Evolutionary conservation across 345 rosid genomes (phyloP).

Genomic region (Lepidium sativum): DNA sequence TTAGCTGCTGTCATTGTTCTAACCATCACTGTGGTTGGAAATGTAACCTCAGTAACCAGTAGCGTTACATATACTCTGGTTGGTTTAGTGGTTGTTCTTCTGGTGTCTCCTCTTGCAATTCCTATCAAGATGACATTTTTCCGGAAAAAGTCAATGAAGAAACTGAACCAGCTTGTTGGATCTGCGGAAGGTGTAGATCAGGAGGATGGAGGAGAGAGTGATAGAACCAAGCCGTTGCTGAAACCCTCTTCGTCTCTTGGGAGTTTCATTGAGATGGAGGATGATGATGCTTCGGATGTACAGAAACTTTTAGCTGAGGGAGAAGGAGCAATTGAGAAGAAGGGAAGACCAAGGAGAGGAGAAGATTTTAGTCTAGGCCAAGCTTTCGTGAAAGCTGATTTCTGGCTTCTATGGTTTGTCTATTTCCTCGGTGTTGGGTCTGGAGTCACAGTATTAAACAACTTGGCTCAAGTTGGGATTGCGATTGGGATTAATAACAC

Average conservation of each 20-base stretch:
- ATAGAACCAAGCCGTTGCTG: constrained; percentile 39
- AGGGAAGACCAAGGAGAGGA: constrained; percentile 68
- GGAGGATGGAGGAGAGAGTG: constrained; percentile 28
- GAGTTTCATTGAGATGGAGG: constrained; percentile 43
- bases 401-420: constrained; percentile 91
- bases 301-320: constrained; percentile 64
- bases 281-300: constrained; percentile 41
- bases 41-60: constrained; percentile 31
- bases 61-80: constrained; percentile 38
- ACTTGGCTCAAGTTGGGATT: constrained; percentile 86
- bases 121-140: constrained; percentile 93
- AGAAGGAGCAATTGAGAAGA: constrained; percentile 74
- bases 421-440: constrained; percentile 90
- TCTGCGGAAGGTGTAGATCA: constrained; percentile 10
- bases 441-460: constrained; percentile 81
- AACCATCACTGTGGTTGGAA: constrained; percentile 35
- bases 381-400: constrained; percentile 83
- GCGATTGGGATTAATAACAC: constrained; percentile 70
- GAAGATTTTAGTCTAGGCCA: constrained; percentile 75
- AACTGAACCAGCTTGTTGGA: constrained; percentile 32
- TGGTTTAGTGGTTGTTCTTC: constrained; percentile 42
- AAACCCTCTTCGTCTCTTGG: constrained; percentile 66
- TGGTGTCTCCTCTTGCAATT: constrained; percentile 78
- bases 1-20: constrained; percentile 52
- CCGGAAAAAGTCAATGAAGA: constrained; percentile 34